Evolutionary conservation across 148 eudicot species (phyloP), one percentile per base, ranked within the genome.

Genomic region (Cornus suecica): DNA sequence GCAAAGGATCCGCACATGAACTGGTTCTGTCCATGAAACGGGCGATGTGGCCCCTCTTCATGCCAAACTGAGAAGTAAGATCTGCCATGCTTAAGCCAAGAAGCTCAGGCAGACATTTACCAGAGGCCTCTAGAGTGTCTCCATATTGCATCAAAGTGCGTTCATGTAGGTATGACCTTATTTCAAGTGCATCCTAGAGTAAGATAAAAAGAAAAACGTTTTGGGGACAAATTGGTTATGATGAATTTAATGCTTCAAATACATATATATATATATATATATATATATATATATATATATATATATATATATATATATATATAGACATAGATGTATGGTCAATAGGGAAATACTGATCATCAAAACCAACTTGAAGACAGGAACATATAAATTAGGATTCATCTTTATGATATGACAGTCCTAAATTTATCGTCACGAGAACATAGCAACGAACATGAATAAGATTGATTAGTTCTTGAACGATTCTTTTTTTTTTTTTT

Each of bases 151-250:
- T 75, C 79, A 86, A 83, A 42, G 85, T 73, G 52, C 87, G 82
- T 54, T 84, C 87, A 63, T 84, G 89, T 42, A 86, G 87, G 85
- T 86, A 84, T 61, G 85, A 71, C 74, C 89, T 84, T 54, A 86
- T 84, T 73, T 84, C 83, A 64, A 86, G 69, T 65, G 89, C 85
- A 77, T 86, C 89, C 87, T 84, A 26, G 51, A 70, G 41, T 84
- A 78, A 23, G 81, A 86, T 83, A 66, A 76, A 14, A n/a, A n/a
- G 18, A 13, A 48, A 37, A 48, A 3, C 18, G 18, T 13, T 48
- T 48, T 13, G 7, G 42, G 42, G 42, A 37, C 42, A 37, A 37
- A 37, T 6, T 37, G 54, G 20, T 48, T 48, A 16, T 48, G 18
- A 48, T 48, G 54, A 48, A 48, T 48, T 48, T 13, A 48, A 48